Conservation (phyloP, 805 yeast species). For the Saccharomyces kudriavzevii region DNA sequence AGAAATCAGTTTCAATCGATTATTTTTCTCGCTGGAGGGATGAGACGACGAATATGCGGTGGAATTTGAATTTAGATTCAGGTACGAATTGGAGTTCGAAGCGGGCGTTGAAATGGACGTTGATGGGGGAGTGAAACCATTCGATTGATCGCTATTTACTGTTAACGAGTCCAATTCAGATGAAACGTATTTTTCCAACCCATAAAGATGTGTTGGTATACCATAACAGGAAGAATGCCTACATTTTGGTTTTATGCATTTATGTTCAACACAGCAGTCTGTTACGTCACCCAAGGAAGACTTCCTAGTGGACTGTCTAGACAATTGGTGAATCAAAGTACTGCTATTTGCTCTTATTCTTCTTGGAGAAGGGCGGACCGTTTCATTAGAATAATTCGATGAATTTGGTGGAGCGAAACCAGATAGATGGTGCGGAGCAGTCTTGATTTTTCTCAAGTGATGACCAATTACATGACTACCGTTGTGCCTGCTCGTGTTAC, state of each 20-base stretch:
- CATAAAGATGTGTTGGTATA: constrained; percentile 26
- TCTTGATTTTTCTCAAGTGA: constrained; percentile 2
- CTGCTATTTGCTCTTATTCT: constrained; percentile 10
- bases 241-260: constrained; percentile 1
- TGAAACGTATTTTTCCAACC: constrained; percentile 24
- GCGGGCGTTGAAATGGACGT: not conserved
- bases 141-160: not conserved
- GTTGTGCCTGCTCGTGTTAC: not conserved
- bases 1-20: not conserved
- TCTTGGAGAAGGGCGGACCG: not conserved
- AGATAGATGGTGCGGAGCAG: constrained; percentile 2
- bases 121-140: too few species aligned
- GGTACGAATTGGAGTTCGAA: not conserved
- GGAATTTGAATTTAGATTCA: not conserved
- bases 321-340: constrained; percentile 8
- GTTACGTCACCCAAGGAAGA: not conserved
- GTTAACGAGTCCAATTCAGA: constrained; percentile 20
- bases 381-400: not conserved
- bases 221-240: constrained; percentile 9
- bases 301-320: constrained; percentile 2
- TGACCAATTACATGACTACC: not conserved
- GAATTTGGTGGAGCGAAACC: not conserved
- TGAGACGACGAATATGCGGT: not conserved
- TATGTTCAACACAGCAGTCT: not conserved
- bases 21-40: not conserved